Evolutionary conservation across 2,329 filamentous ascomycete genomes (phyloP), one percentile per base, ranked within the genome.

Genomic region (Paecilomyces formosus): DNA sequence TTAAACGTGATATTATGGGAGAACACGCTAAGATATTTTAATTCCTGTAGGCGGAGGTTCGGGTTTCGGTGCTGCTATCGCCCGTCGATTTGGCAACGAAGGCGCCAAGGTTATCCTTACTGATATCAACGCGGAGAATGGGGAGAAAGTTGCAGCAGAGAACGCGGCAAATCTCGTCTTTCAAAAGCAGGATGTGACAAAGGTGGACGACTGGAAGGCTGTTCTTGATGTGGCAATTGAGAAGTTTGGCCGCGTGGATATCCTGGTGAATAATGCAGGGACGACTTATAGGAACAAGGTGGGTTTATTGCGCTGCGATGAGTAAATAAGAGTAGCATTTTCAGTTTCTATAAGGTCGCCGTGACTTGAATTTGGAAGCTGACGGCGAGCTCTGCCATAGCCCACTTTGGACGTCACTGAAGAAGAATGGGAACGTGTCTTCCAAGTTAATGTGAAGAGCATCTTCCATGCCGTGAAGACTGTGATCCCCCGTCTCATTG

Each of bases 191-290:
- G 71, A 76, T 54, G 73, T 75, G 2, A 73, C 71, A 30, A 69
- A 66, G 5, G 63, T 59, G 6, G 58, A 59, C 1, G 72, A 74
- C 53, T 76, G 74, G 74, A 67, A 65, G 31, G 58, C 62, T 1
- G 64, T 70, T 7, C 61, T 72, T n/a, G 66, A 71, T 3, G 18
- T 68, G 28, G 65, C 68, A 0, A 64, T 77, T 26, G 55, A 65
- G 3, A 67, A 66, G 50, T 68, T 69, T 31, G 71, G 72, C 1
- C 63, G 67, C 22, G 61, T 81, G 55, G 75, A 80, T 65, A 68
- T 78, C 15, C 62, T 81, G 54, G 71, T 80, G 50, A 80, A 80
- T 59, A 80, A 80, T 67, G 78, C 78, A 7, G 79, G 79, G 12
- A 75, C 70, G 15, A 68, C 67, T 15, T 75, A 73, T 66, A 66